A percentile compares a stretch with the other conserved stretches of the same genome.
Conservation (phyloP, 768 basidiomycete genomes). For the Pulveroboletus sp. region DNA sequence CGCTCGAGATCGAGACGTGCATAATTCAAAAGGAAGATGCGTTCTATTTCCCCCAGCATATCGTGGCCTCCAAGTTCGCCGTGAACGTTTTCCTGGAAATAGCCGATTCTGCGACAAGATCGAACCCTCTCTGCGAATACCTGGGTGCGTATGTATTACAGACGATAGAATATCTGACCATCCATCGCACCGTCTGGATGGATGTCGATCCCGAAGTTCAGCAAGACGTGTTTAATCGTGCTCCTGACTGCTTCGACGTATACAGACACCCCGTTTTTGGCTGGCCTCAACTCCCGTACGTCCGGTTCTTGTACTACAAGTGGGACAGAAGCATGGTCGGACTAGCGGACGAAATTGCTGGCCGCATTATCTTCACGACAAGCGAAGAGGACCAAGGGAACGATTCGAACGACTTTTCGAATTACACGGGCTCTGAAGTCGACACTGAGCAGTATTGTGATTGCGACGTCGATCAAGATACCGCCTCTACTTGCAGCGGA, state of each 20-base stretch:
- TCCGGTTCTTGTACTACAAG: slow-evolving; percentile 16
- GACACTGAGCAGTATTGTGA: no score
- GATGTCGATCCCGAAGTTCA: slow-evolving; percentile 4
- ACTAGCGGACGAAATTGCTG: slow-evolving; percentile 3
- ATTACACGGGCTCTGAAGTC: no score
- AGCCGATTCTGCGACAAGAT: neutral
- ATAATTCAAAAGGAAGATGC: neutral
- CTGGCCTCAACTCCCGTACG: slow-evolving; percentile 4
- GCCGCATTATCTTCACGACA: neutral
- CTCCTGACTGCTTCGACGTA: neutral
- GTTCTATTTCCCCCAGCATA: slow-evolving; percentile 12
- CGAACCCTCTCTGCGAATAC: slow-evolving; percentile 12
- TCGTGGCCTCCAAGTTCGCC: slow-evolving; percentile 17
- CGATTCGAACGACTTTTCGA: neutral
- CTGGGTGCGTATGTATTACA: slow-evolving; percentile 25
- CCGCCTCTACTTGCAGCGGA: neutral
- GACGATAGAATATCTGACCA: neutral
- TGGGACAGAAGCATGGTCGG: slow-evolving; percentile 19
- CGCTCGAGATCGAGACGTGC: neutral
- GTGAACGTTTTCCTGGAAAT: slow-evolving; percentile 24
- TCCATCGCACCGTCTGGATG: slow-evolving; percentile 3
- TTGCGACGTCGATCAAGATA: no score
- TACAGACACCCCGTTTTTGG: neutral
- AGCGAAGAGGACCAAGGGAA: no score
- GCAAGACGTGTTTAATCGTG: slow-evolving; percentile 1